Percentiles rank a stretch among this genome's conserved stretches.
These are phyloP conservation scores for Penicillium sclerotiorum DNA, from an alignment of 2,329 filamentous ascomycete species.

Conservation along the genomic window DNA sequence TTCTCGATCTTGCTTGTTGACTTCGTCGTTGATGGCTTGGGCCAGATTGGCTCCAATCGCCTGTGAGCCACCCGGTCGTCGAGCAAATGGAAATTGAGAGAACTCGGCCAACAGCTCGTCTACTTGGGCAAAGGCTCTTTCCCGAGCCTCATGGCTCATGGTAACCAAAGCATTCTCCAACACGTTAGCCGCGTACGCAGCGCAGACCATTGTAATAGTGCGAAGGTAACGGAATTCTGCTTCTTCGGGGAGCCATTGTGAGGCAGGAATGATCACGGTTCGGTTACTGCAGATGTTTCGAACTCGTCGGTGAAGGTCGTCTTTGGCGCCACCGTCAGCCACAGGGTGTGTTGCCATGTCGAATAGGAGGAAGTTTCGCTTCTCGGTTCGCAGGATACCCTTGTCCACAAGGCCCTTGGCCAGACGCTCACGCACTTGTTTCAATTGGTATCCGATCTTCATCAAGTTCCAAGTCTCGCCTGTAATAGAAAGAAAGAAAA, in stretches of 20 bases:
- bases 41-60: slow-evolving; percentile 92
- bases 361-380: slow-evolving; percentile 98
- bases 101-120: slow-evolving; percentile 95
- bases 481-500: slow-evolving; percentile 42
- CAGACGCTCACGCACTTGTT: slow-evolving; percentile 96
- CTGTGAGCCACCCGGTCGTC: slow-evolving; percentile 71
- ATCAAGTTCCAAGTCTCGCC: slow-evolving; percentile 99
- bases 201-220: slow-evolving; percentile 95
- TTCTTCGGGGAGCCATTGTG: slow-evolving; percentile 88
- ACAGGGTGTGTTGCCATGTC: slow-evolving; percentile 99
- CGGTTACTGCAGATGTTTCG: slow-evolving; percentile 90
- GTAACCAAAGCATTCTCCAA: slow-evolving; percentile 96
- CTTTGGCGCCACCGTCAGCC: slow-evolving; percentile 93
- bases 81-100: slow-evolving; percentile 95
- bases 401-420: slow-evolving; percentile 98
- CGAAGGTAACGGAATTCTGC: slow-evolving; percentile 92
- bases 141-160: slow-evolving; percentile 88
- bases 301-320: slow-evolving; percentile 91
- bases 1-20: slow-evolving; percentile 90
- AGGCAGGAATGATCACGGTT: slow-evolving; percentile 84
- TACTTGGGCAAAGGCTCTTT: slow-evolving; percentile 94
- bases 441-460: slow-evolving; percentile 99
- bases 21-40: slow-evolving; percentile 82
- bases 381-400: slow-evolving; percentile 96
- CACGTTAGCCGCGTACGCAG: slow-evolving; percentile 96